phyloP scores from a whole-genome alignment of 2,329 filamentous ascomycete genomes.

The Atkinsonella texensis region DNA sequence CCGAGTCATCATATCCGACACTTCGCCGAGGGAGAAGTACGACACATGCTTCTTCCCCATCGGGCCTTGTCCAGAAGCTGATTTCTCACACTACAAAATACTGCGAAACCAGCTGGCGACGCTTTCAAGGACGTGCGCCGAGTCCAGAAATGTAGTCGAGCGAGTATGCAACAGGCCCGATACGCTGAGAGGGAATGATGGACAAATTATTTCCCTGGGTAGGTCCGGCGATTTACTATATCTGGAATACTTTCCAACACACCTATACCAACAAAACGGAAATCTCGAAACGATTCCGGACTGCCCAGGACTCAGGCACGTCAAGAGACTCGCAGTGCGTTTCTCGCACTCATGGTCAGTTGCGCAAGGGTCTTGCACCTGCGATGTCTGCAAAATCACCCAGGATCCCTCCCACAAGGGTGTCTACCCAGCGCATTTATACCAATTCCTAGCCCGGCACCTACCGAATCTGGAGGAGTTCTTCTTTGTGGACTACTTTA shows the following conservation, averaged over 20 bases:
- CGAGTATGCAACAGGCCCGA: conserved; percentile 11
- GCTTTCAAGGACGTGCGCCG: conserved; percentile 16
- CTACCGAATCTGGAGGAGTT: conserved; percentile 30
- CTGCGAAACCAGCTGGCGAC: conserved; percentile 17
- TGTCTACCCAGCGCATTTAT: conserved; percentile 27
- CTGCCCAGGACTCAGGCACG: conserved; percentile 18
- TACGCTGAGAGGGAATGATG: conserved; percentile 15
- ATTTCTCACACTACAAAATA: conserved; percentile 21
- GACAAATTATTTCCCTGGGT: conserved; percentile 18
- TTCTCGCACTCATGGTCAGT: conserved; percentile 30
- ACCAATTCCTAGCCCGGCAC: conserved; percentile 30
- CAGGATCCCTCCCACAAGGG: conserved; percentile 16
- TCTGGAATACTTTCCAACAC: conserved; percentile 22
- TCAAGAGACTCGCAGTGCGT: conserved; percentile 29
- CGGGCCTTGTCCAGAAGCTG: conserved; percentile 11
- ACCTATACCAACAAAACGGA: conserved; percentile 16
- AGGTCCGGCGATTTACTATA: conserved; percentile 19
- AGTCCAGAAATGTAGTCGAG: conserved; percentile 13
- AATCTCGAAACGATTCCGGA: conserved; percentile 15
- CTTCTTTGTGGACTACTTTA: conserved; percentile 32
- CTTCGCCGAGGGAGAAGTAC: conserved; percentile 10
- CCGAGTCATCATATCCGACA: conserved; percentile 14
- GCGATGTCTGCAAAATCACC: conserved; percentile 21
- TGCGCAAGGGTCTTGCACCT: conserved; percentile 14
- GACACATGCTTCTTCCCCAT: conserved; percentile 14